Evolutionary conservation across 2,329 filamentous ascomycete genomes (phyloP), one percentile per base, ranked within the genome.

Genomic region (Pseudocercospora macadamiae): DNA sequence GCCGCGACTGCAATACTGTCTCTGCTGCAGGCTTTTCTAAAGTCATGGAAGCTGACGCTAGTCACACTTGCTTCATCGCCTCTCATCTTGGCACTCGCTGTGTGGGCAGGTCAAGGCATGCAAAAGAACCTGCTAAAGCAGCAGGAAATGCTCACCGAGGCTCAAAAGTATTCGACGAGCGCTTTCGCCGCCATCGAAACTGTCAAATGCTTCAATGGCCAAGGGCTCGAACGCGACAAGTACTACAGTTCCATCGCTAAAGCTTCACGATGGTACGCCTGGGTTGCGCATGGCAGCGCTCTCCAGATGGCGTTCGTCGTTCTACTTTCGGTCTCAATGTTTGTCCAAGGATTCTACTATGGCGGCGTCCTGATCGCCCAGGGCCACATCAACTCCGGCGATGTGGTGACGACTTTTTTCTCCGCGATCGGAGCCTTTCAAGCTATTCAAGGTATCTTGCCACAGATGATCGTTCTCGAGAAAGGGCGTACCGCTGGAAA

Each of bases 311-410:
- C 87, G 0, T 83, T 89, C 48, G 82, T 90, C 52, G 87, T 88
- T 47, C 84, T 96, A 65, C 86, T 92, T 77, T 86, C 89, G 26
- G 83, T 91, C 3, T 81, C 80, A 1, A 86, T 97, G 71, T 97
- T 97, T 65, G 88, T 96, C 0, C 83, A 92, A 57, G 93, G 92
- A 0, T 97, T 97, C 69, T 96, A 90, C 85, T 96, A 93, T 66
- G 93, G 92, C 0, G 83, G 88, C 25, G 78, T 84, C 1, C 81
- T 96, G 1, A 86, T 95, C 8, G 78, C 80, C 8, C 75, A 82
- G 1, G 86, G 85, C 1, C 73, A 80, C 0, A 76, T 85, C 10
- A 80, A 78, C 9, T 77, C 90, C 0, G 89, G 88, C 0, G 79
- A 88, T 55, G 84, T 96, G 2, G 74, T 97, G 44, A 95, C 90